These are phyloP conservation scores for Dipteronia dyeriana DNA, from an alignment of 345 rosid species.

Conservation along the genomic window DNA sequence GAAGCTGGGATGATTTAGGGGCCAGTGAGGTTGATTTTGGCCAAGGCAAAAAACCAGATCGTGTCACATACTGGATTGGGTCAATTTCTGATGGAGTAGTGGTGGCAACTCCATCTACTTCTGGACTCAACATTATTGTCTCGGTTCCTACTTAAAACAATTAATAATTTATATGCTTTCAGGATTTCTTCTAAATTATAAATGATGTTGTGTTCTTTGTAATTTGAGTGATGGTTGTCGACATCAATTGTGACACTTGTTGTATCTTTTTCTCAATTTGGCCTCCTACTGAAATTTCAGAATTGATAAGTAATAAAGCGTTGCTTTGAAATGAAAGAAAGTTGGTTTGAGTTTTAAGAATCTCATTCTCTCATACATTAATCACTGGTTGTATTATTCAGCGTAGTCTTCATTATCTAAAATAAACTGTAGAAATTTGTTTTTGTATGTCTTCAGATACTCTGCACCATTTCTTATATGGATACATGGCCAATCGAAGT, in stretches of 20 bases:
- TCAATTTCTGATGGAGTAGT: slow-evolving; percentile 40
- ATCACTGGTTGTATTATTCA: no score
- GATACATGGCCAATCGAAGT: no score
- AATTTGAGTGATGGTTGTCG: background rate
- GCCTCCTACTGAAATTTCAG: background rate
- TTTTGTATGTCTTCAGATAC: no score
- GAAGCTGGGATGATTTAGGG: slow-evolving; percentile 43
- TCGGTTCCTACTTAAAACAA: background rate
- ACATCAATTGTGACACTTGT: background rate
- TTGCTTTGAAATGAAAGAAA: background rate
- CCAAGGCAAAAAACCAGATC: slow-evolving; percentile 37
- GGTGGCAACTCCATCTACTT: slow-evolving; percentile 32
- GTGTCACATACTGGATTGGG: slow-evolving; percentile 57
- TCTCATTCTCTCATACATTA: no score
- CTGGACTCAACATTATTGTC: slow-evolving; percentile 17
- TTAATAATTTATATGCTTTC: background rate
- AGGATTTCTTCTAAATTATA: background rate
- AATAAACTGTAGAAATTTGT: no score
- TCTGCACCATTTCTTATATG: no score
- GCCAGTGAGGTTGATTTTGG: slow-evolving; percentile 34
- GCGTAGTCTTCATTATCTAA: no score
- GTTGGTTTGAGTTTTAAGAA: no score
- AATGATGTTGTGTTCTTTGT: background rate
- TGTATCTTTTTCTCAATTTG: background rate
- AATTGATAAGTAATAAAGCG: background rate